Evolutionary conservation across 441 rosid genomes (phyloP).

Genomic region (Erodium moschatum): DNA sequence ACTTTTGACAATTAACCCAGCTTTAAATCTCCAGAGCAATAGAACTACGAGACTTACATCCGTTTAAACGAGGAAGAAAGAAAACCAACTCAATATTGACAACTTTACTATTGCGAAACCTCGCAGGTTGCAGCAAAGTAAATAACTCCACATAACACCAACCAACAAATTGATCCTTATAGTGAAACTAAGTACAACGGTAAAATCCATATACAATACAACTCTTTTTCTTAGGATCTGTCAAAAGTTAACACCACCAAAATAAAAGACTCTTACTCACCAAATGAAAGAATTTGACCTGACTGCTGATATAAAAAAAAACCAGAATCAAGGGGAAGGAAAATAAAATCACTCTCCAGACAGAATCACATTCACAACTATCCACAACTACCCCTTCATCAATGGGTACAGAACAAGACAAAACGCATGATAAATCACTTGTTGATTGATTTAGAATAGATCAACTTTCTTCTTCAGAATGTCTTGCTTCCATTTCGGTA

Average conservation of each 20-base stretch:
- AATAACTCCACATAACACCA: not conserved
- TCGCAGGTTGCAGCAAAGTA: not conserved
- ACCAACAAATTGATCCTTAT: too few relatives aligned
- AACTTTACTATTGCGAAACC: too few relatives aligned
- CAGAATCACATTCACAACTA: not conserved
- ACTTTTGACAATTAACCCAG: too few relatives aligned
- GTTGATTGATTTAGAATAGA: constrained; percentile 47
- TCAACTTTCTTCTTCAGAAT: constrained; percentile 77
- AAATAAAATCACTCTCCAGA: not conserved
- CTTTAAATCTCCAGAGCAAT: not conserved
- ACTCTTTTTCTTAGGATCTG: not conserved
- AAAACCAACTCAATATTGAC: too few relatives aligned
- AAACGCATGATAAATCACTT: constrained; percentile 16
- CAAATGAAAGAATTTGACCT: constrained; percentile 9
- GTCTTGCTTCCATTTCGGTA: constrained; percentile 98
- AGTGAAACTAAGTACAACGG: not conserved
- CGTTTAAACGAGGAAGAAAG: not conserved
- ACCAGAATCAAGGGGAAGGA: not conserved
- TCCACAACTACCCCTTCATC: not conserved
- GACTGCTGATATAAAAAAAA: not conserved
- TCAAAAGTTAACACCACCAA: not conserved
- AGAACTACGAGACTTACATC: not conserved
- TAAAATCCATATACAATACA: not conserved
- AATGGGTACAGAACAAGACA: not conserved
- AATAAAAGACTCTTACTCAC: not conserved